Evolutionary conservation across 441 rosid genomes (phyloP).

Genomic region (Francoa sonchifolia): DNA sequence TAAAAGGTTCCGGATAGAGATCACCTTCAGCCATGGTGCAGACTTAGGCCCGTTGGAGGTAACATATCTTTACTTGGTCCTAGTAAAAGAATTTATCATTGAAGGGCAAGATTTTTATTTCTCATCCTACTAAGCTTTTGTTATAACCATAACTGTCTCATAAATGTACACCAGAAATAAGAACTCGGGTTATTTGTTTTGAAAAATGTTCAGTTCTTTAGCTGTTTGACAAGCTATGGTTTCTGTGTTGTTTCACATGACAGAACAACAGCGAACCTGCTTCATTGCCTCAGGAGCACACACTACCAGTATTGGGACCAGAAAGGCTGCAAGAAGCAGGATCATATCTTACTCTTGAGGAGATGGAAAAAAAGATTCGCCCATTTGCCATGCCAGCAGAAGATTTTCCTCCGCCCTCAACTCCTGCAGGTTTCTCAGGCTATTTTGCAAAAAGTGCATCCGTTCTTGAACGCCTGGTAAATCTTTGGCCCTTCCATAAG

Average conservation of each 20-base stretch:
- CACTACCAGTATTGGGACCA: conserved; percentile 97
- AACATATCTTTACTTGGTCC: conserved; percentile 10
- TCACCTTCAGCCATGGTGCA: conserved; percentile 98
- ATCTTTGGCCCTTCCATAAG: conserved; percentile 91
- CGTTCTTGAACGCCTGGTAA: conserved; percentile 92
- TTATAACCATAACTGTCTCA: background rate
- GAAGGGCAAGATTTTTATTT: background rate
- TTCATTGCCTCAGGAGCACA: conserved; percentile 88
- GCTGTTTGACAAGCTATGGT: conserved; percentile 2
- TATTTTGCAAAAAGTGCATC: conserved; percentile 91
- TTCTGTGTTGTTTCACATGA: conserved; percentile 4
- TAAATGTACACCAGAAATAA: background rate
- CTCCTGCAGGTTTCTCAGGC: conserved; percentile 94
- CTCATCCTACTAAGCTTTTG: background rate
- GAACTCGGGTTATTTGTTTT: background rate
- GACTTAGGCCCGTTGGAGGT: conserved; percentile 96
- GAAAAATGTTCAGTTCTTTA: background rate
- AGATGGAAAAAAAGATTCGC: conserved; percentile 83
- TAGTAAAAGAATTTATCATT: background rate
- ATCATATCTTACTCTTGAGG: conserved; percentile 75
- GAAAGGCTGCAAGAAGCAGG: conserved; percentile 97
- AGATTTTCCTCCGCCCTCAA: conserved; percentile 90
- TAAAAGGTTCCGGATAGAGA: conserved; percentile 77
- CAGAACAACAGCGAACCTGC: conserved; percentile 76
- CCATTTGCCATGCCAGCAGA: conserved; percentile 99